Conservation (phyloP, 768 basidiomycete genomes). For the Kwoniella newhampshirensis region DNA sequence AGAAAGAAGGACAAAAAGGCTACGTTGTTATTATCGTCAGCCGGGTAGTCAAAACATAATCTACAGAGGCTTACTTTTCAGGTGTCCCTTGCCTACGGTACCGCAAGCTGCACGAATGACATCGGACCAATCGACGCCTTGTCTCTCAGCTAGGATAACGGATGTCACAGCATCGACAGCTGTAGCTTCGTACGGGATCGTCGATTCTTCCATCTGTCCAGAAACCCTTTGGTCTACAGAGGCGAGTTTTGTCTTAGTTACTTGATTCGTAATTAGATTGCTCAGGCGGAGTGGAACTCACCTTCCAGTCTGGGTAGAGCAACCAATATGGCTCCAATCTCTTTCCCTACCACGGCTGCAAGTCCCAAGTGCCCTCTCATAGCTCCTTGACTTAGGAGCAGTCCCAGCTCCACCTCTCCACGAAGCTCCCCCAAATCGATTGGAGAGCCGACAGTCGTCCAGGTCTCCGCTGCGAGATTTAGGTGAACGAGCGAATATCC, state of each 20-base stretch:
- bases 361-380: slow-evolving; percentile 30
- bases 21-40: slow-evolving; percentile 1
- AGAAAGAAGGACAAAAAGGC: not conserved
- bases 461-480: slow-evolving; percentile 18
- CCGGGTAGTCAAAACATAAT: not conserved
- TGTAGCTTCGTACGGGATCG: not conserved
- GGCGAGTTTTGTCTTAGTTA: too few species aligned
- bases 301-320: slow-evolving; percentile 23
- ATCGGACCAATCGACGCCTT: slow-evolving; percentile 30
- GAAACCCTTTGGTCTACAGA: not conserved
- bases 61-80: slow-evolving; percentile 13
- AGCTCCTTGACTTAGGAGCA: slow-evolving; percentile 24
- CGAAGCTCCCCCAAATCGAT: slow-evolving; percentile 12
- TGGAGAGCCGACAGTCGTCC: slow-evolving; percentile 7
- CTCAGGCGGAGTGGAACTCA: slow-evolving; percentile 1
- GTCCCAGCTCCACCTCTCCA: slow-evolving; percentile 8
- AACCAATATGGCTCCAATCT: slow-evolving; percentile 13
- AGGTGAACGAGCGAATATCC: slow-evolving; percentile 22
- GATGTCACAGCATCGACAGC: slow-evolving; percentile 22
- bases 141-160: slow-evolving; percentile 27
- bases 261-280: too few species aligned
- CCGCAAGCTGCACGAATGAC: slow-evolving; percentile 23
- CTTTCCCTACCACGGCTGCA: slow-evolving; percentile 16
- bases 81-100: slow-evolving; percentile 1
- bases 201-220: not conserved